Evolutionary conservation across 2,329 filamentous ascomycete genomes (phyloP).

Genomic region (Colletotrichum acutatum): DNA sequence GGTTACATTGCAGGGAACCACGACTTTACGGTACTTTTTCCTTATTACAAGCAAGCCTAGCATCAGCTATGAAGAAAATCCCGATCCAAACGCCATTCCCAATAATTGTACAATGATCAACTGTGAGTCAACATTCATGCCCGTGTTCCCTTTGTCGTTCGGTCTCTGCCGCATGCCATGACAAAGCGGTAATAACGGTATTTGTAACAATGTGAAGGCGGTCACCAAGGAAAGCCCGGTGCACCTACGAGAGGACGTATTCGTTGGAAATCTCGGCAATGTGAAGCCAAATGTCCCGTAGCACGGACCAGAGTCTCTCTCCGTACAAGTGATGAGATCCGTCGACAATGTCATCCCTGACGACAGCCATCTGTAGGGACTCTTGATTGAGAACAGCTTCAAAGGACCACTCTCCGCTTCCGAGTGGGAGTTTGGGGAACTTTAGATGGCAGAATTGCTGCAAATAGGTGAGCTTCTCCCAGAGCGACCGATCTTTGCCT

Average conservation of each 20-base stretch:
- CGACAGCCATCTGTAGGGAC: too few relatives aligned
- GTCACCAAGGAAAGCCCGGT: too few relatives aligned
- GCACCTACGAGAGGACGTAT: neutral
- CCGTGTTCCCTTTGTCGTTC: neutral
- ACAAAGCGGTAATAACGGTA: too few relatives aligned
- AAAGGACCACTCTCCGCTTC: too few relatives aligned
- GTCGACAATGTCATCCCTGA: too few relatives aligned
- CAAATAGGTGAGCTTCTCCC: neutral
- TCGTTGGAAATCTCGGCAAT: neutral
- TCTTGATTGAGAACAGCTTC: too few relatives aligned
- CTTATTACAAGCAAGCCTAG: neutral
- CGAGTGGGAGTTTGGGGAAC: neutral
- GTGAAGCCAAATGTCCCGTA: too few relatives aligned
- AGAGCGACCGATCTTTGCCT: neutral
- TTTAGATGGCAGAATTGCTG: neutral
- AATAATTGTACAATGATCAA: neutral
- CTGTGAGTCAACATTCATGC: neutral
- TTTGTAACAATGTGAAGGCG: too few relatives aligned
- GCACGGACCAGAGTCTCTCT: too few relatives aligned
- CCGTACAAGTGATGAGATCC: too few relatives aligned
- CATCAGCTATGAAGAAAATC: neutral
- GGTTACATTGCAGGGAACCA: conserved; percentile 7
- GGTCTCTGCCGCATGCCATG: too few relatives aligned
- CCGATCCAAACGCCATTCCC: neutral
- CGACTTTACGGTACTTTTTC: neutral